Percentiles rank a stretch among this genome's conserved stretches.
Evolutionary conservation across 2,329 filamentous ascomycete genomes (phyloP).

Genomic region (Alternaria sp.): DNA sequence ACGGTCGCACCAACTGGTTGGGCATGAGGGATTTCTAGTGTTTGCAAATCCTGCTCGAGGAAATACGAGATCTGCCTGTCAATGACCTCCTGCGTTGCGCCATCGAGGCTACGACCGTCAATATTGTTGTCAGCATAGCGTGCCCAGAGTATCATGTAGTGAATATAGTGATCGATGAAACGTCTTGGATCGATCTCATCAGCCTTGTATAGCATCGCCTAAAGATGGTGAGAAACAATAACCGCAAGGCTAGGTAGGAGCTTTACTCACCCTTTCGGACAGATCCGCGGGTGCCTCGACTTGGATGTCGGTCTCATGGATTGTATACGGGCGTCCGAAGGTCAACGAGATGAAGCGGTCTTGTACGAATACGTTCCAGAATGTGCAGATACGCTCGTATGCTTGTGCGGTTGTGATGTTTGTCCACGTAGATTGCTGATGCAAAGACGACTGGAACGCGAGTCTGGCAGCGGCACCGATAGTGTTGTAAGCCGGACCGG

Average conservation of each 20-base stretch:
- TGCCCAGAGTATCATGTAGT: constrained; percentile 37
- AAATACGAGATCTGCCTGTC: constrained; percentile 21
- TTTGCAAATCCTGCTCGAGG: constrained; percentile 12
- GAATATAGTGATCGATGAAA: constrained; percentile 32
- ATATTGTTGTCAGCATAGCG: constrained; percentile 34
- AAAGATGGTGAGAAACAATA: not conserved
- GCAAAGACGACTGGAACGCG: constrained; percentile 40
- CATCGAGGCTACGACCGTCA: constrained; percentile 29
- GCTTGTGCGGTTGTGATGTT: constrained; percentile 23
- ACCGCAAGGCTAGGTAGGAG: not conserved
- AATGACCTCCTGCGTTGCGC: constrained; percentile 15
- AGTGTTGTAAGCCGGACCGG: constrained; percentile 41
- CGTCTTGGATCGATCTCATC: constrained; percentile 17
- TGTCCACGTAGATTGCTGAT: constrained; percentile 36
- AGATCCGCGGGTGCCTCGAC: constrained; percentile 33
- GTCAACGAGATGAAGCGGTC: constrained; percentile 44
- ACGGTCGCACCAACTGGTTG: not conserved
- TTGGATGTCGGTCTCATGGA: constrained; percentile 40
- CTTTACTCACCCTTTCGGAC: constrained; percentile 28
- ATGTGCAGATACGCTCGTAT: constrained; percentile 37
- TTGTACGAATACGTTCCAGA: constrained; percentile 41
- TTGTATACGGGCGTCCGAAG: constrained; percentile 42
- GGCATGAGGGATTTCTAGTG: constrained; percentile 2
- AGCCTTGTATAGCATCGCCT: constrained; percentile 23
- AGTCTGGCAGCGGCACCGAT: constrained; percentile 42